These are phyloP conservation scores for Penicillium lagena DNA, from an alignment of 495 filamentous ascomycete species.

Conservation along the genomic window DNA sequence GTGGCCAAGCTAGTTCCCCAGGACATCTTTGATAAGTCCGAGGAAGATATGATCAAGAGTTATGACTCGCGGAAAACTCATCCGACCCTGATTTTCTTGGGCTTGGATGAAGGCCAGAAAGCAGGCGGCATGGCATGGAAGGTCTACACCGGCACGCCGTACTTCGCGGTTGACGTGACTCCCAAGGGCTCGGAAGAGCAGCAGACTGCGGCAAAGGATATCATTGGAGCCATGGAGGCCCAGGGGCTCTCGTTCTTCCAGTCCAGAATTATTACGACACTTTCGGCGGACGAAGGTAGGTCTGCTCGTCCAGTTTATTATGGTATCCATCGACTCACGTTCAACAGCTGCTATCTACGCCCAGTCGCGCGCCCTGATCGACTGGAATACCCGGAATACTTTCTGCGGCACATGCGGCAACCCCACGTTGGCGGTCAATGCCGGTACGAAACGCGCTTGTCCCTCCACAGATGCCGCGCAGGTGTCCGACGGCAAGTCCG, in stretches of 20 bases:
- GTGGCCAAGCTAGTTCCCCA: conserved; percentile 63
- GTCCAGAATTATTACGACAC: conserved; percentile 49
- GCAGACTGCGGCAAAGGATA: conserved; percentile 33
- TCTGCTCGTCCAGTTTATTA: neutral
- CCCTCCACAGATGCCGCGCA: conserved; percentile 65
- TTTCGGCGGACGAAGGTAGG: conserved; percentile 57
- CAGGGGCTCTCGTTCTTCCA: conserved; percentile 55
- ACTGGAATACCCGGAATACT: conserved; percentile 92
- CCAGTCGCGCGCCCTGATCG: conserved; percentile 80
- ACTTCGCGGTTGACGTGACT: conserved; percentile 86
- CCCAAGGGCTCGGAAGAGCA: conserved; percentile 53
- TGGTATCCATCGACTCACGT: neutral
- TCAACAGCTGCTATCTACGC: conserved; percentile 77
- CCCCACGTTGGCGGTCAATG: conserved; percentile 77
- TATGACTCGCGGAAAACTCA: conserved; percentile 66
- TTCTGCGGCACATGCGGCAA: conserved; percentile 88
- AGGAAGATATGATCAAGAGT: conserved; percentile 63
- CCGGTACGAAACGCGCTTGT: conserved; percentile 85
- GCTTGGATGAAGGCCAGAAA: conserved; percentile 65
- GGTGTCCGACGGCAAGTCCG: conserved; percentile 22
- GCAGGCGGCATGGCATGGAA: conserved; percentile 45
- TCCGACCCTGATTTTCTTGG: conserved; percentile 77
- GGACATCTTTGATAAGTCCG: conserved; percentile 62
- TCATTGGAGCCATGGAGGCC: conserved; percentile 51
- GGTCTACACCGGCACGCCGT: conserved; percentile 68